Base-by-base conservation (phyloP, 192 early-diverging fungal genomes). In the Glomus cerebriforme region DNA sequence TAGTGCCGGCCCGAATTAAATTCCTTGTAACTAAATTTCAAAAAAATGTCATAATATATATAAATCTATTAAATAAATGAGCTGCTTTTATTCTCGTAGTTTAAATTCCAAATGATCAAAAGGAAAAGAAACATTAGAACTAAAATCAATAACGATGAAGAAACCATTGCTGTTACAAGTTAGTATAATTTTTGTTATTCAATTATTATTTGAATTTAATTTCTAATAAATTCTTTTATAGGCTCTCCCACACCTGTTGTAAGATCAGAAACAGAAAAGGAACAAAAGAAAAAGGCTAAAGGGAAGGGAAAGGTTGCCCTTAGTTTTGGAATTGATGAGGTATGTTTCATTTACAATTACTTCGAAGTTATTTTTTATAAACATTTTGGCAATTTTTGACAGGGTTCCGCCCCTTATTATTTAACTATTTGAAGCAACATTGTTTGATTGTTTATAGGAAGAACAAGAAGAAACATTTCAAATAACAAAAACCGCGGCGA, bases 311-410 rank as follows among this genome's bases (percentile, higher is more conserved):
- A 54, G 34, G n/a, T 24, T 32, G 24, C n/a, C 27, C 26, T 73
- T 29, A 73, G 72, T 34, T 73, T 73, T 32, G 72, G 47, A 19
- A 73, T 29, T 29, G 72, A 73, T 54, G 72, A 73, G 72, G 72
- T 59, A 54, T 13, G 27, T 31, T 34, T 67, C 27, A 22, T 67
- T 67, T 29, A 22, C 15, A 32, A 67, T 26, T 29, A 35, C 22
- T 43, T 43, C 12, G 9, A 8, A 27, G 27, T n/a, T 29, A 34
- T 67, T 22, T 67, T 17, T 67, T 29, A 43, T 29, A 34, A 67
- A 15, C 64, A 31, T 3, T 66, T 66, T 54, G 3, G 49, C 19
- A 22, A 31, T 2, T 13, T 15, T 45, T 54, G 12, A 26, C 19
- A 26, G 27, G 49, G 9, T 22, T 39, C 39, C 24, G 47, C 8